Evolutionary conservation across 768 basidiomycete species (phyloP).

Genomic region (Lactifluus echinatus): DNA sequence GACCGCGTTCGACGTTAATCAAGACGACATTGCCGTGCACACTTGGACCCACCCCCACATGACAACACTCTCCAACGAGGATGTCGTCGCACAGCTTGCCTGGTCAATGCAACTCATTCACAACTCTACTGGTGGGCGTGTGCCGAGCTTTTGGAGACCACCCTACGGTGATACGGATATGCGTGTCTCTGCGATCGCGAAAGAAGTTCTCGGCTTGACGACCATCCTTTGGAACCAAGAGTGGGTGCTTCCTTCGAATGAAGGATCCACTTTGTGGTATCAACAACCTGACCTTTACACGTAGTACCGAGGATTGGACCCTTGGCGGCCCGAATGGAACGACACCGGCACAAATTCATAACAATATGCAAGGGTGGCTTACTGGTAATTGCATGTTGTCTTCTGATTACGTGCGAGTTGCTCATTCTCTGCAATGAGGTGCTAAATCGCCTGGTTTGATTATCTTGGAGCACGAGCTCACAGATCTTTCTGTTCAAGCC

Average conservation of each 20-base stretch:
- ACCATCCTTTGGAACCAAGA: conserved; percentile 39
- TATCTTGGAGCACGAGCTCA: conserved; percentile 38
- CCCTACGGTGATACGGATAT: conserved; percentile 35
- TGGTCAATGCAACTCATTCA: conserved; percentile 48
- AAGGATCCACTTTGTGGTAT: neutral
- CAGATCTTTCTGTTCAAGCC: conserved; percentile 21
- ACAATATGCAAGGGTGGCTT: conserved; percentile 12
- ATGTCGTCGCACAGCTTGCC: conserved; percentile 40
- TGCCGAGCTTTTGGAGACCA: conserved; percentile 37
- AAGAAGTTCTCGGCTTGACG: conserved; percentile 37
- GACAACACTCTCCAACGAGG: conserved; percentile 39
- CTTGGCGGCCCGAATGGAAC: conserved; percentile 38
- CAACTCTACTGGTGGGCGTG: conserved; percentile 36
- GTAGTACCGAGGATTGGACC: conserved; percentile 76
- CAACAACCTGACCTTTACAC: neutral
- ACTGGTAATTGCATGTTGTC: neutral
- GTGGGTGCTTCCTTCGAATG: conserved; percentile 11
- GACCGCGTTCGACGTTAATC: conserved; percentile 36
- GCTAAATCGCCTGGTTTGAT: conserved; percentile 33
- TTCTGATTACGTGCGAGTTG: neutral
- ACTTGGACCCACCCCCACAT: conserved; percentile 43
- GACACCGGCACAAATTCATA: conserved; percentile 29
- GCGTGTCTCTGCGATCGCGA: conserved; percentile 40
- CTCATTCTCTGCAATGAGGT: conserved; percentile 19
- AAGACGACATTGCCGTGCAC: conserved; percentile 33